phyloP scores from a whole-genome alignment of 2,329 filamentous ascomycete genomes.

The Grosmannia clavigera region DNA sequence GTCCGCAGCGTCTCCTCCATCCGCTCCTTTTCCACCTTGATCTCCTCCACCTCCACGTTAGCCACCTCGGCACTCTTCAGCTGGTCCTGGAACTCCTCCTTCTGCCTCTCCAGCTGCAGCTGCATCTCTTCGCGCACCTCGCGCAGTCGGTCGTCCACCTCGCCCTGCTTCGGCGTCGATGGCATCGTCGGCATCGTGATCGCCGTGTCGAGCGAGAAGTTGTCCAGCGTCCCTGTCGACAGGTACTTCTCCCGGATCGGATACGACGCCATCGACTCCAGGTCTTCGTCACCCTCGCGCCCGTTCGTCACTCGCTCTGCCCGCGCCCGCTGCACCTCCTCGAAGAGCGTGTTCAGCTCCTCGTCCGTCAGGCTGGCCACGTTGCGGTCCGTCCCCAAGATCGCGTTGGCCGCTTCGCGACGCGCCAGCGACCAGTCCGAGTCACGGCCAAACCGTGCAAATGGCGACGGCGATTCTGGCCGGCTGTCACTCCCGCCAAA shows the following conservation, averaged over 20 bases:
- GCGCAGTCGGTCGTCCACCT: constrained; percentile 60
- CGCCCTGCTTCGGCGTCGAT: constrained; percentile 71
- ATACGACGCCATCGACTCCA: constrained; percentile 80
- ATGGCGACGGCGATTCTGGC: constrained; percentile 66
- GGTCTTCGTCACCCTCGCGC: constrained; percentile 76
- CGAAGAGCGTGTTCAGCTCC: constrained; percentile 83
- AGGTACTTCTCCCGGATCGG: constrained; percentile 88
- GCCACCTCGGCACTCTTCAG: constrained; percentile 63
- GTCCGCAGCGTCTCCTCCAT: constrained; percentile 74
- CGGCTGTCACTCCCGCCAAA: constrained; percentile 58
- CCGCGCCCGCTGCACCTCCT: constrained; percentile 81
- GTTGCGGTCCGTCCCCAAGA: constrained; percentile 83
- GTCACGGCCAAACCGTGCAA: constrained; percentile 54
- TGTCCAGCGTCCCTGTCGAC: constrained; percentile 88
- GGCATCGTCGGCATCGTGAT: constrained; percentile 95
- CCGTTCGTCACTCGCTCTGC: constrained; percentile 57
- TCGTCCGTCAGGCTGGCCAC: constrained; percentile 85
- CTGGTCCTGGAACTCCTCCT: constrained; percentile 69
- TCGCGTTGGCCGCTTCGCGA: constrained; percentile 81
- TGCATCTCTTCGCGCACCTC: constrained; percentile 76
- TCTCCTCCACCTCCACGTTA: constrained; percentile 69
- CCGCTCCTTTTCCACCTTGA: constrained; percentile 65
- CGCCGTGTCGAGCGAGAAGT: constrained; percentile 87
- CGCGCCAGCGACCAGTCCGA: constrained; percentile 92
- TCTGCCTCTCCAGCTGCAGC: constrained; percentile 67